Conservation (phyloP, 148 eudicot species). For the Spergularia marina region DNA sequence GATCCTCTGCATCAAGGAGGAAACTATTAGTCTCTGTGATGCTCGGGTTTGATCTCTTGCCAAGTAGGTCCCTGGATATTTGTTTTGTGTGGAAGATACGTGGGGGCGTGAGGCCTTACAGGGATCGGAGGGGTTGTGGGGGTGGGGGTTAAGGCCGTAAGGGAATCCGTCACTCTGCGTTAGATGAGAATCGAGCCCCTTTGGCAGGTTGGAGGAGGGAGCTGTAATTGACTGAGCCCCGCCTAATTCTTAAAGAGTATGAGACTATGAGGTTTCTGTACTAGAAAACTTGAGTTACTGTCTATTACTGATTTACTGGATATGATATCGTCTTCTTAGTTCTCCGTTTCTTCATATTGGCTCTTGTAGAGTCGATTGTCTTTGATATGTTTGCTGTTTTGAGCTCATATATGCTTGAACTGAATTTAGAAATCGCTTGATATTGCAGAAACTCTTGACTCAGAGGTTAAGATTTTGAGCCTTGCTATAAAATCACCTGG, state of each 20-base stretch:
- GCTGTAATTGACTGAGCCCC: not conserved
- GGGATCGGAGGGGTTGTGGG: not conserved
- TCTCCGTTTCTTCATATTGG: no score
- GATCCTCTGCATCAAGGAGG: not conserved
- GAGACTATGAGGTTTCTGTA: not conserved
- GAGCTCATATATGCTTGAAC: not conserved
- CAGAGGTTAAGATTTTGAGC: constrained; percentile 80
- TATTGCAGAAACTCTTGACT: constrained; percentile 67
- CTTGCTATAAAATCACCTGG: constrained; percentile 73
- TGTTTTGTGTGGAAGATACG: not conserved
- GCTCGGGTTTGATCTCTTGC: not conserved
- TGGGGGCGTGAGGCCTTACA: not conserved
- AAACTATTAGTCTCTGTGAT: not conserved
- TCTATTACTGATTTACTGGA: not conserved
- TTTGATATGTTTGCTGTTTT: not conserved
- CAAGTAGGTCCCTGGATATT: not conserved
- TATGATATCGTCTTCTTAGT: not conserved
- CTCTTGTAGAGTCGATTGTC: not conserved
- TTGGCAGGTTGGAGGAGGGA: not conserved
- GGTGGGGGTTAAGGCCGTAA: not conserved
- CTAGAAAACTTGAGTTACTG: not conserved
- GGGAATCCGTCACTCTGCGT: no score
- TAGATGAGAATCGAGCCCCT: no score
- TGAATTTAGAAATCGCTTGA: not conserved
- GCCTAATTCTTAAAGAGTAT: not conserved